Base-by-base conservation (phyloP, 2,329 filamentous ascomycete species). In the Fusarium scirpi region DNA sequence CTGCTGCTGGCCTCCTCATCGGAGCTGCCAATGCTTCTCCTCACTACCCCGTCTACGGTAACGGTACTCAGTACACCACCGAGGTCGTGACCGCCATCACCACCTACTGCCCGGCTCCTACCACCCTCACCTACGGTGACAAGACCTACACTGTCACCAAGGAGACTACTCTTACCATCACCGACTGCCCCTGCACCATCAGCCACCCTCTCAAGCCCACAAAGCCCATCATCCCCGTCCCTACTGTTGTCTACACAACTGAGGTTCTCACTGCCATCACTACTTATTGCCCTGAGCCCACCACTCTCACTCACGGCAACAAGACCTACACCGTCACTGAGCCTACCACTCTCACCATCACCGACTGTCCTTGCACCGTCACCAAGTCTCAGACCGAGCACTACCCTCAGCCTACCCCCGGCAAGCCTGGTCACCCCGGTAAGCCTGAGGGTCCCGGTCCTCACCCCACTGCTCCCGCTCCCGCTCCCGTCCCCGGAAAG, bases 51-150 rank as follows among this genome's bases (percentile, higher is more conserved):
- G 52, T 43, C 51, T 48, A 47, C 49, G 52, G 47, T 41, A 66
- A 67, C 57, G 58, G 24, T 43, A 67, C 65, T 40, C 84, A 82
- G 78, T 87, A 87, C 65, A 85, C 85, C 81, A 92, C 90, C 72
- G 87, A 91, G 85, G 83, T 89, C 71, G 86, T 93, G 69, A 89
- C 88, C 62, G 81, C 83, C 64, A 87, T 87, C 84, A 89, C 86
- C 82, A 94, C 91, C 78, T 92, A 86, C 88, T 94, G 92, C 89
- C 90, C 91, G 22, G 84, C 78, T 72, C 80, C 91, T 70, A 93
- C 91, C 74, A 80, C 84, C 74, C 81, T 93, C 80, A 87, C 86
- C 78, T 85, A 91, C 83, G 86, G 85, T 79, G 83, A 81, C 81
- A 84, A 86, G 79, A 92, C 90, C 82, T 92, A 91, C 86, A 90